Evolutionary conservation across 345 rosid species (phyloP).

Genomic region (Luvunga scandens): DNA sequence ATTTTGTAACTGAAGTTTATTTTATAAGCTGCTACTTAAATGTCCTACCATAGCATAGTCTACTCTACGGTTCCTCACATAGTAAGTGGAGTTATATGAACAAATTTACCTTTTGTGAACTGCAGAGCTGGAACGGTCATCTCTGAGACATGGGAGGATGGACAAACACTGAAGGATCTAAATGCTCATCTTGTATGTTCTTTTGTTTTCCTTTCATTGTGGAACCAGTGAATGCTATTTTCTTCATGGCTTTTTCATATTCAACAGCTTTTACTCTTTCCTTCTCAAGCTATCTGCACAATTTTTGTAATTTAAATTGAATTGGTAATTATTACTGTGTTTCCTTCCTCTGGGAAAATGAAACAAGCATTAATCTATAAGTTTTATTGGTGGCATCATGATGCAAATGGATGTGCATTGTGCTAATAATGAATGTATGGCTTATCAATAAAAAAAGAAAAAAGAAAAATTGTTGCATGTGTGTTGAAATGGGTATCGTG

Average conservation of each 20-base stretch:
- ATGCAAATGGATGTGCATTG: not conserved
- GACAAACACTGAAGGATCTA: constrained; percentile 90
- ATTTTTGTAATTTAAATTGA: not conserved
- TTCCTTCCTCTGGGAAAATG: not conserved
- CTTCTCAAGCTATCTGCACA: not conserved
- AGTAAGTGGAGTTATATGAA: not conserved
- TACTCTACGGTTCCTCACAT: not conserved
- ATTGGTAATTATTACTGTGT: not conserved
- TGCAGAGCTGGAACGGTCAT: constrained; percentile 96
- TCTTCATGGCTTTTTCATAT: not conserved
- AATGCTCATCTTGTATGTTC: constrained; percentile 85
- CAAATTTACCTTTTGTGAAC: constrained; percentile 15
- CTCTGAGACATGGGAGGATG: constrained; percentile 99
- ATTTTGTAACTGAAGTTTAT: not conserved
- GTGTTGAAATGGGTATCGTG: not conserved
- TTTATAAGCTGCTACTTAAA: not conserved
- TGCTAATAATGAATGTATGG: not conserved
- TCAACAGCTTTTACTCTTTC: not conserved
- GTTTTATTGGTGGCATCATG: not conserved
- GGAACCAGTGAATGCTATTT: not conserved
- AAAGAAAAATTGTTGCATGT: not conserved
- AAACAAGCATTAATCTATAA: not conserved
- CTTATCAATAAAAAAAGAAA: not conserved
- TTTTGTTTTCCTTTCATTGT: not conserved
- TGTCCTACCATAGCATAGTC: not conserved